A percentile compares a stretch with the other conserved stretches of the same genome.
Evolutionary conservation across 129 eudicot genomes (phyloP).

Genomic region (Erigeron canadensis): DNA sequence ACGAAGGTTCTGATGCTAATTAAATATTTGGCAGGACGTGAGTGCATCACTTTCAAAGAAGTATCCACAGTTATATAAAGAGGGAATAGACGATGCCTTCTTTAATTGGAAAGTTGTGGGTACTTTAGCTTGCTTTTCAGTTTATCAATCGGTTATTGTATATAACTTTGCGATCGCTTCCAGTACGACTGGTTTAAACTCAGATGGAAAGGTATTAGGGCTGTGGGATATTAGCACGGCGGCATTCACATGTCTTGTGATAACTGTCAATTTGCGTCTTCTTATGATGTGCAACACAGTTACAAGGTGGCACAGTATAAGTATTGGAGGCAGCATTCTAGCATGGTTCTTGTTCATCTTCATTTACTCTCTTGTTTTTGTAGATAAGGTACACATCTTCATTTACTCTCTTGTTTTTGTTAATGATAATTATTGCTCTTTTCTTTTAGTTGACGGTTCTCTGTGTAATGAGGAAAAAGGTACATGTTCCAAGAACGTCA

Average conservation of each 20-base stretch:
- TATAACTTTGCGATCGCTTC: constrained; percentile 68
- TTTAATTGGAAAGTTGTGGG: constrained; percentile 90
- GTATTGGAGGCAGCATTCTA: constrained; percentile 83
- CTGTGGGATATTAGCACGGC: constrained; percentile 92
- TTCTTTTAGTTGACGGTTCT: not conserved
- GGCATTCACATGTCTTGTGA: constrained; percentile 82
- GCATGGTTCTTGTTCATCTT: constrained; percentile 85
- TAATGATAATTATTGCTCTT: not conserved
- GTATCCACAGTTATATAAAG: constrained; percentile 88
- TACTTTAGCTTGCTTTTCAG: constrained; percentile 77
- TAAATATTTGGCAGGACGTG: constrained; percentile 62
- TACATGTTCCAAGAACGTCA: not conserved
- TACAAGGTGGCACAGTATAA: constrained; percentile 92
- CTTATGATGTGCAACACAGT: constrained; percentile 87
- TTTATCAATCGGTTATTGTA: constrained; percentile 82
- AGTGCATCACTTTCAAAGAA: constrained; percentile 89
- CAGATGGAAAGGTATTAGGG: constrained; percentile 88
- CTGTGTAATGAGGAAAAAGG: no score
- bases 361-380: constrained; percentile 63
- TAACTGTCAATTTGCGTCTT: constrained; percentile 92
- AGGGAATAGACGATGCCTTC: constrained; percentile 73
- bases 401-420: not conserved
- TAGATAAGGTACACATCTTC: constrained; percentile 49
- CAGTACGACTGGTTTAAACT: constrained; percentile 57
- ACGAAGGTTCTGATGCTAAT: constrained; percentile 21